Conservation (phyloP, 169 alveolate species). For the Cryptosporidium sp. region DNA sequence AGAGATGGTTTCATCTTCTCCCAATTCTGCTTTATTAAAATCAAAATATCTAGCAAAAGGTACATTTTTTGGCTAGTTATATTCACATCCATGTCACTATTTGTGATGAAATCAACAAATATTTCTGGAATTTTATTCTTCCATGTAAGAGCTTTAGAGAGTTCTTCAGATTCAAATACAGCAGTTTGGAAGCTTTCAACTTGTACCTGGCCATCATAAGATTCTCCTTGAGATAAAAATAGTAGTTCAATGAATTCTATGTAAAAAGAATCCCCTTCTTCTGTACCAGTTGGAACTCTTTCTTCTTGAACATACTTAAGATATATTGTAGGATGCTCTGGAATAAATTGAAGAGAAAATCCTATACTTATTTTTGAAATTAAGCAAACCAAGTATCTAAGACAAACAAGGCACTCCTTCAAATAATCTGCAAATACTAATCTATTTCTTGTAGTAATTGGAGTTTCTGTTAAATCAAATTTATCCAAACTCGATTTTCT, state of each 20-base stretch:
- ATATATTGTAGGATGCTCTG: constrained; percentile 56
- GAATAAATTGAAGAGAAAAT: constrained; percentile 17
- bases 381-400: constrained; percentile 61
- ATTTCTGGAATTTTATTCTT: constrained; percentile 15
- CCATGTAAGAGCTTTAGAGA: background rate
- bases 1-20: background rate
- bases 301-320: background rate
- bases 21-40: constrained; percentile 49
- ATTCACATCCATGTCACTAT: constrained; percentile 14
- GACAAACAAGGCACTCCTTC: constrained; percentile 59
- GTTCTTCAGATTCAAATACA: constrained; percentile 15
- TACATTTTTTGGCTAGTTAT: constrained; percentile 37
- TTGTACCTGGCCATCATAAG: background rate
- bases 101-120: constrained; percentile 54
- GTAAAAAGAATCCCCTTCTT: background rate
- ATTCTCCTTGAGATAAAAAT: background rate
- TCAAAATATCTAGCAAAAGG: constrained; percentile 46
- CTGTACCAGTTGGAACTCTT: background rate
- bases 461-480: background rate
- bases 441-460: background rate
- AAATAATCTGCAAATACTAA: background rate
- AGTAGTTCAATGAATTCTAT: constrained; percentile 1
- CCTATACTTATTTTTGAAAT: constrained; percentile 23
- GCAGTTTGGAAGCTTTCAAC: constrained; percentile 10
- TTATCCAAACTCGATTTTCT: background rate